Conservation (phyloP, 129 eudicot species). For the Lactuca sativa region DNA sequence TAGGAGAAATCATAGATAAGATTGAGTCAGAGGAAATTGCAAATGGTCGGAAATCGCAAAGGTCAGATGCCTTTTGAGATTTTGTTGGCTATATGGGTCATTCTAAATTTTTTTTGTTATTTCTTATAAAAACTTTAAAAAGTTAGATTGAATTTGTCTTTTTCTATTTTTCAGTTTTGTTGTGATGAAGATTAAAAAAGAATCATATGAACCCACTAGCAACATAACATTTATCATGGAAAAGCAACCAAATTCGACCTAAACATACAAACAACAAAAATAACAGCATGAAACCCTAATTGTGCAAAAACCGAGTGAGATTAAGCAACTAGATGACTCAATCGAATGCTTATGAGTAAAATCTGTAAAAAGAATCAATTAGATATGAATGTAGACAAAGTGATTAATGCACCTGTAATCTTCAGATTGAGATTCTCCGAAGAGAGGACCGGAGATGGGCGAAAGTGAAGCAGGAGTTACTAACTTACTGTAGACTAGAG, state of each 20-base stretch:
- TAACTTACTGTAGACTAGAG: no score
- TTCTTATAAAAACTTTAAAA: no score
- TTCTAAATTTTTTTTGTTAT: no score
- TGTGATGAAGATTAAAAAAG: not conserved
- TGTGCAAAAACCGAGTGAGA: not conserved
- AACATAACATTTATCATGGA: not conserved
- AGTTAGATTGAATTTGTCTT: no score
- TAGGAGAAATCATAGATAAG: no score
- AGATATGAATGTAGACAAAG: not conserved
- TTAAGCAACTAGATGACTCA: not conserved
- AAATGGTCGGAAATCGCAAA: no score
- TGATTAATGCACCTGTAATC: not conserved
- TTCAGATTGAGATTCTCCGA: not conserved
- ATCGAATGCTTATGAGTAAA: not conserved
- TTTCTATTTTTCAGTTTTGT: not conserved
- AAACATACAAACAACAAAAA: not conserved
- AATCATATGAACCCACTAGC: not conserved
- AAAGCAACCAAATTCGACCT: not conserved
- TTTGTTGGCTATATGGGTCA: no score
- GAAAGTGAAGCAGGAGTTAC: not conserved
- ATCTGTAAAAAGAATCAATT: not conserved
- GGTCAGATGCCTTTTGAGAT: no score
- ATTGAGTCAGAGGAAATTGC: no score
- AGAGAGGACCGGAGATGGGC: not conserved
- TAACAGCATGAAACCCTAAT: not conserved